phyloP scores from a whole-genome alignment of 2,329 filamentous ascomycete genomes.

The Amylocarpus encephaloides region DNA sequence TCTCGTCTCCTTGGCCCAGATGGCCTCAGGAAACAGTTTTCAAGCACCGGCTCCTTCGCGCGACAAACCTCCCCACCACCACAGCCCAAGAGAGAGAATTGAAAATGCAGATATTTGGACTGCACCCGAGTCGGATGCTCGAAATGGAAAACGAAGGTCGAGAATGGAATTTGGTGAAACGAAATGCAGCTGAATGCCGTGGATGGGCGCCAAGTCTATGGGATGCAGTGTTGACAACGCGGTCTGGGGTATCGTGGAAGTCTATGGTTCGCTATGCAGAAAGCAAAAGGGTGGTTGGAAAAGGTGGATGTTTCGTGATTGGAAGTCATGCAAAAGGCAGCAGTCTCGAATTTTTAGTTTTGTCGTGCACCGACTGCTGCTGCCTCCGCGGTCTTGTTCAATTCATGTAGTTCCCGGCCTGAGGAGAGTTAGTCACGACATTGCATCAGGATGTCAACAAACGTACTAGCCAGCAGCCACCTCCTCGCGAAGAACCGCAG shows the following conservation, averaged over 20 bases:
- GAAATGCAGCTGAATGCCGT: too few species aligned
- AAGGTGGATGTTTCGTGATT: not conserved
- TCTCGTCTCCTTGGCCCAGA: too few species aligned
- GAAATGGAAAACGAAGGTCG: too few species aligned
- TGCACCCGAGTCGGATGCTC: too few species aligned
- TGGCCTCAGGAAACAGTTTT: too few species aligned
- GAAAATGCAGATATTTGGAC: too few species aligned
- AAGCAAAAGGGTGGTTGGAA: not conserved
- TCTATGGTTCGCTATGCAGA: not conserved
- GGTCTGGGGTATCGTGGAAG: not conserved
- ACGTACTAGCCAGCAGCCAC: constrained; percentile 15
- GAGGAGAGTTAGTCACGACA: not conserved
- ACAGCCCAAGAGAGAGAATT: too few species aligned
- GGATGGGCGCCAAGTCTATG: too few species aligned
- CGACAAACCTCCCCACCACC: too few species aligned
- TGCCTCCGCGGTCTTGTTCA: constrained; percentile 13
- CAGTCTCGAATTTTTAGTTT: not conserved
- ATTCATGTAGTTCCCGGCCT: constrained; percentile 12
- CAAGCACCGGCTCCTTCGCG: too few species aligned
- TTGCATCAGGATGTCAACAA: not conserved
- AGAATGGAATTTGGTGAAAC: too few species aligned
- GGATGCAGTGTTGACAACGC: not conserved
- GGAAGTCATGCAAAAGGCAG: not conserved
- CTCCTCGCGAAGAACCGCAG: constrained; percentile 13
- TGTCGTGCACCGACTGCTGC: constrained; percentile 6